Evolutionary conservation across 2,329 filamentous ascomycete genomes (phyloP), one percentile per base, ranked within the genome.

Genomic region (Botrytis tulipae): DNA sequence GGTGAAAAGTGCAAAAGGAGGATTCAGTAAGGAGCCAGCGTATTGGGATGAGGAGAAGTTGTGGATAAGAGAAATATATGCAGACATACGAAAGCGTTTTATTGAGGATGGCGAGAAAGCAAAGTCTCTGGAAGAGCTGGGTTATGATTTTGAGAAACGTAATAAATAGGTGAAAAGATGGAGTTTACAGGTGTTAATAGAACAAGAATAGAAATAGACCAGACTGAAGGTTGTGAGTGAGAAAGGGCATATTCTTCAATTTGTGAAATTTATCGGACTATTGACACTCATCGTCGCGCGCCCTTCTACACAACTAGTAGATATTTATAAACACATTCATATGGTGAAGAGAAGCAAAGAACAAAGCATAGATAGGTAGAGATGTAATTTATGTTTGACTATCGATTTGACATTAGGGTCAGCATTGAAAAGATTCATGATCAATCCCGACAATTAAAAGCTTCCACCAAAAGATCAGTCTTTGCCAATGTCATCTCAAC

Each of bases 51-150:
- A 89, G 65, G 88, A 90, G 82, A 84, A 92, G 77, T 88, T 89
- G 70, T 97, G 93, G 93, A 87, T 92, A 79, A 86, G 95, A 29
- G 86, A 87, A 73, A 85, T 90, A 5, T 92, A 92, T 77, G 85
- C 87, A 0, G 85, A 90, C 20, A 92, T 95, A 51, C 92, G 93
- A 82, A 87, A 90, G 77, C 88, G 87, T 44, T 98, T 96, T 80
- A 87, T 91, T 73, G 84, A 87, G 75, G 84, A 84, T 54, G 94
- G 93, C 0, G 87, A 90, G 51, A 84, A 82, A 10, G 90, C 94
- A 16, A 91, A 83, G 80, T 89, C 85, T 4, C 81, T 97, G 35
- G 87, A 88, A 76, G 92, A 97, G 77, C 84, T 97, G 44, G 95
- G 93, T 0, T 93, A 92, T 78, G 81, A 85, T 71, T 93, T 76